Evolutionary conservation across 257 asterid species (phyloP), one percentile per base, ranked within the genome.

Genomic region (Solanum microdontum): DNA sequence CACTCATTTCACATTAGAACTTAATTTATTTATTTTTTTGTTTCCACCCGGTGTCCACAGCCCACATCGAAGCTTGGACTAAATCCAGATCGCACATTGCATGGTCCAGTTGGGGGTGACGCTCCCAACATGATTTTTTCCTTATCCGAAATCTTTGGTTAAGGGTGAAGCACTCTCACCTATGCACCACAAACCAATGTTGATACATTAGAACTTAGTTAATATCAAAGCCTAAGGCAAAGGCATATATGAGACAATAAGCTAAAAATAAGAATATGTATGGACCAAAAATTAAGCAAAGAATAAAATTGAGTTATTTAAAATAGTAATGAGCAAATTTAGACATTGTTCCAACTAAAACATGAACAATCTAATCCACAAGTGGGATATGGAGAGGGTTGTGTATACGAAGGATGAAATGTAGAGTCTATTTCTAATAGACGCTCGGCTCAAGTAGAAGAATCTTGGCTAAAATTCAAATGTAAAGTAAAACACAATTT

Each of bases 101-200:
- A 43, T 0, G 51, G 0, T 43, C 51, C 51, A 43, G 11, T 43
- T 2, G 17, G 17, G 58, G 51, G 51, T 11, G 51, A 0, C 51
- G 0, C 51, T 43, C 51, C 51, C 2, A 43, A 43, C 51, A 12
- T 3, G 17, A 3, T 43, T 0, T 43, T 43, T 43, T 43, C 6
- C 51, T 3, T 43, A 43, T 12, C 4, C 0, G 0, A 43, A 4
- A 43, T 0, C 6, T 43, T 1, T 43, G 17, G 1, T 43, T 43
- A 43, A 43, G 0, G 6, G 17, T 43, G 51, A 43, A 43, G 0
- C 6, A 0, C 51, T 43, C 6, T 2, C 15, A 3, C 51, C 51
- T 11, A 43, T 43, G 51, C 51, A 43, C 51, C 17, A 43, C 51
- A 43, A 43, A 43, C 6, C 17, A 43, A 43, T 11, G 5, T 43